A percentile compares a stretch with the other conserved stretches of the same genome.
phyloP scores from a whole-genome alignment of 169 alveolate genomes.

The Eimeria praecox region DNA sequence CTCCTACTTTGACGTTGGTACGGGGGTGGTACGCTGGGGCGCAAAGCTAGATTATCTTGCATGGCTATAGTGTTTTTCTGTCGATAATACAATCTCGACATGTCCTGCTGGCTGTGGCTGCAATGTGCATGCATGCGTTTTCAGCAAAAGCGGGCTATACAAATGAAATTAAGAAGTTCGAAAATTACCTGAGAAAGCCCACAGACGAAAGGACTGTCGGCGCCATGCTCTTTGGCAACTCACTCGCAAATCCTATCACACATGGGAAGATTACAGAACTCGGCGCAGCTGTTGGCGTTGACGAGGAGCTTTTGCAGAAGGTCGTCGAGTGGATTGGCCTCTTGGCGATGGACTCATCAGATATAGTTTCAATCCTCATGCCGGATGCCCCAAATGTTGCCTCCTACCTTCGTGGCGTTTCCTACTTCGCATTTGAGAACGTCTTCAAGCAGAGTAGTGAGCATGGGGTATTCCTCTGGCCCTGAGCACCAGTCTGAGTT shows the following conservation, averaged over 20 bases:
- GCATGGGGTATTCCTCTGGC: neutral
- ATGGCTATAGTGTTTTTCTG: neutral
- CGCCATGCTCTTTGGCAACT: constrained; percentile 52
- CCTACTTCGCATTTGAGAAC: constrained; percentile 42
- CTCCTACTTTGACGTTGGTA: constrained; percentile 49
- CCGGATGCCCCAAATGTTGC: constrained; percentile 43
- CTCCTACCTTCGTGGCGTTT: constrained; percentile 28
- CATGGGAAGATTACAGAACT: neutral
- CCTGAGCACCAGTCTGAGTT: neutral
- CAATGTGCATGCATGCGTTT: neutral
- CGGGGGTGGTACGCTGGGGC: too few relatives aligned
- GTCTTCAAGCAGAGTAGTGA: constrained; percentile 60
- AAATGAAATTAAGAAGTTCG: neutral
- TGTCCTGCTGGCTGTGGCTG: neutral
- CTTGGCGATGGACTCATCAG: constrained; percentile 18
- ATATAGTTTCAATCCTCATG: constrained; percentile 43
- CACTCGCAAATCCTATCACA: constrained; percentile 32
- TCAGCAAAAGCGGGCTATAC: constrained; percentile 33
- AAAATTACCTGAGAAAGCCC: neutral
- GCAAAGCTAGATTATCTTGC: neutral
- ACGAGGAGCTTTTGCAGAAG: neutral
- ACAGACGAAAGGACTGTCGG: constrained; percentile 16
- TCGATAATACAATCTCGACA: too few relatives aligned
- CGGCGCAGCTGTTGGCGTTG: constrained; percentile 3
- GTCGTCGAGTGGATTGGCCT: constrained; percentile 14